Evolutionary conservation across 176 grass and related monocot species (phyloP).

Genomic region (Rhipidocladum racemiflorum): DNA sequence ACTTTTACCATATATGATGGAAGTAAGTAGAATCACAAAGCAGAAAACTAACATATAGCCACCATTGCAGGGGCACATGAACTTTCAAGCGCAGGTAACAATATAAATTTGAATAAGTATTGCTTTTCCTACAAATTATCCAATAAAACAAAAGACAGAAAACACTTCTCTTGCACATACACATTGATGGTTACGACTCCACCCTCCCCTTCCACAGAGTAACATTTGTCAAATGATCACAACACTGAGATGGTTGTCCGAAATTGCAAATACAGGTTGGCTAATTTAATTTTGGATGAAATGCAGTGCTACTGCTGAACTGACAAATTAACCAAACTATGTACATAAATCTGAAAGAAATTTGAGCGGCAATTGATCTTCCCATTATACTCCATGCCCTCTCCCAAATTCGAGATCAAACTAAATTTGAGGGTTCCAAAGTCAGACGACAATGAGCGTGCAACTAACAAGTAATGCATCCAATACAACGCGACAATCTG

Average conservation of each 20-base stretch:
- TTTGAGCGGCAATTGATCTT: no score
- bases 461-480: no score
- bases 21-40: not conserved
- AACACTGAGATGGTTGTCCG: not conserved
- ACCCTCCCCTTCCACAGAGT: not conserved
- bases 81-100: not conserved
- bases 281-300: no score
- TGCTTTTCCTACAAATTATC: not conserved
- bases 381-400: no score
- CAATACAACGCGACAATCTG: no score
- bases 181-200: not conserved
- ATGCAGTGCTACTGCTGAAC: no score
- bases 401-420: no score
- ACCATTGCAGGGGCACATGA: not conserved
- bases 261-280: no score
- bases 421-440: no score
- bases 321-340: no score
- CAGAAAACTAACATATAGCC: not conserved
- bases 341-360: no score
- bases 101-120: not conserved
- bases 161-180: not conserved
- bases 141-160: not conserved
- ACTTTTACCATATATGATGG: not conserved
- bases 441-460: no score
- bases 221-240: not conserved